Conservation (phyloP, 2,329 filamentous ascomycete genomes). For the Leptographium flavum region DNA sequence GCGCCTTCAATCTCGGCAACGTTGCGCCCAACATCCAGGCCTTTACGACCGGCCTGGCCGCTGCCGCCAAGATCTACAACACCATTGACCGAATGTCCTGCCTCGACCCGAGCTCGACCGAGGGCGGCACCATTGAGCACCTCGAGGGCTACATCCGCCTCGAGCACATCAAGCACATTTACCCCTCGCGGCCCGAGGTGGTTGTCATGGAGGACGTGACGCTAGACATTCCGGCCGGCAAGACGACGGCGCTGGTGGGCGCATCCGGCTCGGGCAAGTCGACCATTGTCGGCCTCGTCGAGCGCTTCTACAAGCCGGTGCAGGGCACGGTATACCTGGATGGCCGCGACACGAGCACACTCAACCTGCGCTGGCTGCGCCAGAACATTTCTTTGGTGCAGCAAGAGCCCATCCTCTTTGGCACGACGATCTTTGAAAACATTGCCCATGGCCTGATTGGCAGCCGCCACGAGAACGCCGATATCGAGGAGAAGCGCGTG, state of each 20-base stretch:
- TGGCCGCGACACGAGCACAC: slow-evolving; percentile 61
- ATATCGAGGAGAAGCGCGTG: slow-evolving; percentile 52
- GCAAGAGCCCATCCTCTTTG: slow-evolving; percentile 85
- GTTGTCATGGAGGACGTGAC: slow-evolving; percentile 75
- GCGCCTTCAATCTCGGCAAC: slow-evolving; percentile 80
- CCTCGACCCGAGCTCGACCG: slow-evolving; percentile 58
- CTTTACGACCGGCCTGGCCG: slow-evolving; percentile 70
- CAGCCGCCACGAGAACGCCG: slow-evolving; percentile 55
- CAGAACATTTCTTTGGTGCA: slow-evolving; percentile 87
- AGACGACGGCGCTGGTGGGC: slow-evolving; percentile 85
- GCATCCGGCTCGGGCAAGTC: slow-evolving; percentile 91
- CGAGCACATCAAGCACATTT: slow-evolving; percentile 77
- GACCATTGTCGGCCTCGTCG: slow-evolving; percentile 83
- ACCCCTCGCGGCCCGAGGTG: slow-evolving; percentile 84
- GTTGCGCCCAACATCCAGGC: slow-evolving; percentile 76
- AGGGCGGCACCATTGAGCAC: slow-evolving; percentile 50
- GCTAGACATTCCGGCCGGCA: slow-evolving; percentile 70
- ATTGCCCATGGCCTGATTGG: slow-evolving; percentile 86
- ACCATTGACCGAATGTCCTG: slow-evolving; percentile 85
- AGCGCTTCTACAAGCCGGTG: slow-evolving; percentile 88
- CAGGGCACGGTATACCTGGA: slow-evolving; percentile 67
- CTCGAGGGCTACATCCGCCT: slow-evolving; percentile 71
- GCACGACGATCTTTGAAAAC: slow-evolving; percentile 77
- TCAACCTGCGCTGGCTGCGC: slow-evolving; percentile 84
- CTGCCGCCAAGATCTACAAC: slow-evolving; percentile 81